phyloP scores from a whole-genome alignment of 139 green algal species.

The Pleodorina starrii region DNA sequence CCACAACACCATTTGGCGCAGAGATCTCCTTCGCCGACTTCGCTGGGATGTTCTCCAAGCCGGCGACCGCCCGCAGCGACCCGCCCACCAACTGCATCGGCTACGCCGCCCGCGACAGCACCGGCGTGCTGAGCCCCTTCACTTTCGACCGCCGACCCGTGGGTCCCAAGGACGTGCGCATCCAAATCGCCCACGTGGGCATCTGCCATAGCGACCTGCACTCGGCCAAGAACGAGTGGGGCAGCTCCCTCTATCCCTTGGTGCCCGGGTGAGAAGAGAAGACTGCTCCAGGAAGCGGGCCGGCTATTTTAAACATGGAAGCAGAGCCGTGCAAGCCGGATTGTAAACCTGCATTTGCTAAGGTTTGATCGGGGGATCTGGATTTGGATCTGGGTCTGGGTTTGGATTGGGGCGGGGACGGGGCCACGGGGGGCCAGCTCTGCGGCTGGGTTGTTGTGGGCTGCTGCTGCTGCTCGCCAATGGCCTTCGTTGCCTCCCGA shows the following conservation, averaged over 20 bases:
- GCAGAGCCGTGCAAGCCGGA: too few species aligned
- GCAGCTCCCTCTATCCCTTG: conserved; percentile 71
- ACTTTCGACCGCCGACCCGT: conserved; percentile 69
- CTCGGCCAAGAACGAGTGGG: conserved; percentile 80
- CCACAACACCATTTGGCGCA: too few species aligned
- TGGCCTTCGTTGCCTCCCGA: too few species aligned
- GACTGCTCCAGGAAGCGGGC: too few species aligned
- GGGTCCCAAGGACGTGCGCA: conserved; percentile 66
- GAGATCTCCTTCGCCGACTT: conserved; percentile 40
- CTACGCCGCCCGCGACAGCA: conserved; percentile 73
- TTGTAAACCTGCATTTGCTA: too few species aligned
- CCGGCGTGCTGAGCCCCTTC: conserved; percentile 68
- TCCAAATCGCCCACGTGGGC: conserved; percentile 74
- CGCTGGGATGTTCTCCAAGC: conserved; percentile 19
- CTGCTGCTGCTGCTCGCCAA: too few species aligned
- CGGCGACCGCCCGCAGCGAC: not conserved
- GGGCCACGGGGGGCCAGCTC: too few species aligned
- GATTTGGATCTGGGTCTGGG: too few species aligned
- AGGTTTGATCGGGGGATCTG: too few species aligned
- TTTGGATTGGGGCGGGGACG: too few species aligned
- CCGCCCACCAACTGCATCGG: conserved; percentile 69
- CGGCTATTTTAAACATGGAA: not conserved
- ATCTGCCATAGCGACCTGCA: conserved; percentile 93
- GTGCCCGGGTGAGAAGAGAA: conserved; percentile 77
- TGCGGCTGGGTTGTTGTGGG: too few species aligned